Evolutionary conservation across 352 stramenopile genomes (phyloP).

Genomic region (Aphanomyces euteiches): DNA sequence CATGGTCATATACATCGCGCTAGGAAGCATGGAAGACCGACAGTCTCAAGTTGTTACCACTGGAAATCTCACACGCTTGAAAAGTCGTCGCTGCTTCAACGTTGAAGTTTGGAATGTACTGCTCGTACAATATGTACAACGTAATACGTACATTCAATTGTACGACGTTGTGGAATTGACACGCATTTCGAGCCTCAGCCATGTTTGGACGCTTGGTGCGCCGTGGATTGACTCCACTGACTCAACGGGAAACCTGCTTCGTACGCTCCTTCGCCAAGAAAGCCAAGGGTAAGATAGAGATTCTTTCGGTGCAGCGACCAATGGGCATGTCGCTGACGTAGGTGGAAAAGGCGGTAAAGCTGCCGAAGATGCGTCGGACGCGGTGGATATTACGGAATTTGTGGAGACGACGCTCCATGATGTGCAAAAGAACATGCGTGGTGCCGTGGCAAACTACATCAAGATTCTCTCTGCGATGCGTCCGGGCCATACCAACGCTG

Average conservation of each 20-base stretch:
- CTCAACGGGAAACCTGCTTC: background rate
- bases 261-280: constrained; percentile 11
- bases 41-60: too few relatives aligned
- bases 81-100: too few relatives aligned
- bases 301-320: background rate
- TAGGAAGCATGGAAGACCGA: too few relatives aligned
- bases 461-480: constrained; percentile 72
- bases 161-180: background rate
- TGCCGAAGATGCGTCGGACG: background rate
- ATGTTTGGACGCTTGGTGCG: constrained; percentile 3
- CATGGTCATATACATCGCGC: too few relatives aligned
- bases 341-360: constrained; percentile 10
- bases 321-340: background rate
- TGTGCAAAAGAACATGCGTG: constrained; percentile 72
- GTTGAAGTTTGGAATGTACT: background rate
- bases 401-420: constrained; percentile 12
- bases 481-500: constrained; percentile 66
- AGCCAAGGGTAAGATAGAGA: background rate
- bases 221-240: too few relatives aligned
- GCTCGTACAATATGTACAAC: background rate
- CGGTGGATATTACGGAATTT: background rate
- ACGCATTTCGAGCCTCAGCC: background rate
- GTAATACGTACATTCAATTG: background rate
- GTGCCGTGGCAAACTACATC: constrained; percentile 72
- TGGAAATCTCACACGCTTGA: too few relatives aligned